Evolutionary conservation across 352 stramenopile genomes (phyloP), one percentile per base, ranked within the genome.

Genomic region (Phytophthora fragariaefolia): DNA sequence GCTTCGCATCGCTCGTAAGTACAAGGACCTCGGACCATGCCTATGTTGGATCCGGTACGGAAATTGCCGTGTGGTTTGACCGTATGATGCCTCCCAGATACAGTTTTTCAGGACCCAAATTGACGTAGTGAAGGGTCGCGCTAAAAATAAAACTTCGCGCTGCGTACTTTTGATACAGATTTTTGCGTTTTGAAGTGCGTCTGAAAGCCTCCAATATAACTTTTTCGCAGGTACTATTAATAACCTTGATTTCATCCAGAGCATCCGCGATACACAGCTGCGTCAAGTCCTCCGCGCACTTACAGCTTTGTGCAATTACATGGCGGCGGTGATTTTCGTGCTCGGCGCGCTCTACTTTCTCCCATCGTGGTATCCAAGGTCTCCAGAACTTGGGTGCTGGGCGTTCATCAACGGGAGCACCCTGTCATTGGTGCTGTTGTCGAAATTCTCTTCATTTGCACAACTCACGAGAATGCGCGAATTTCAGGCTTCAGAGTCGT

Each of bases 361-460:
- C 38, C 40, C 40, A 7, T 48, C 40, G 13, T 48, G 40, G 40
- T 48, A 48, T 26, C 18, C 40, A 18, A 48, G 6, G 4, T 23
- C 40, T 9, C 40, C 40, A 4, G 40, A 48, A 8, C 40, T 48
- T n/a, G 40, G 18, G 20, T 48, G 40, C 18, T 47, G 40, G 40
- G 40, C 40, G 18, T 48, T 48, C 40, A 48, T 48, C 40, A 48
- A 26, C 1, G 40, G 40, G 8, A 26, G 40, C 18, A 24, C 24
- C 18, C 18, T 48, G 3, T 48, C 18, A 48, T 48, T 9, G n/a
- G n/a, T 18, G 40, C 40, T 4, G 9, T 48, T 6, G 40, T 48
- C 6, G 40, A 48, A 4, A 48, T 48, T 13, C 40, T 48, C 20
- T 48, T 48, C 20, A 48, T 48, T 18, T 48, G 40, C 40, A 48